Evolutionary conservation across 2,329 filamentous ascomycete species (phyloP), one percentile per base, ranked within the genome.

Genomic region (Apiospora arundinis): DNA sequence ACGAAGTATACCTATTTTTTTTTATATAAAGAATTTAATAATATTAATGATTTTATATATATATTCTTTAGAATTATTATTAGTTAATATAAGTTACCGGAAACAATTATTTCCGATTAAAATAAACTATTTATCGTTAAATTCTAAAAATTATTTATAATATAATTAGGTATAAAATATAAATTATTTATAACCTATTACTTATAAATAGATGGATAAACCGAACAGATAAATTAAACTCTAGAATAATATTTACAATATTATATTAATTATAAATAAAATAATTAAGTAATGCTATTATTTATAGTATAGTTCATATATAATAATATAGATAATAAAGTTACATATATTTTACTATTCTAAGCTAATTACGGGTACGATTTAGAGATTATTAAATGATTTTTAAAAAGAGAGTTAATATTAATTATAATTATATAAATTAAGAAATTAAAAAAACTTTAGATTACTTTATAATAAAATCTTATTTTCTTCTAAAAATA

Each of bases 231-330:
- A 48, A 72, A 70, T 65, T 52, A 73, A 32, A 67, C 48, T 23
- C 32, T 69, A 2, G 40, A 74, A 69, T 45, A 71, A 28, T 73
- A 74, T 14, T 40, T 73, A 69, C 18, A 32, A 52, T 65, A 28
- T n/a, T 70, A 70, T 67, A 48, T 73, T 70, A 68, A 68, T 44
- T 71, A 69, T 32, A 23, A 66, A 45, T 67, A 70, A 69, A 48
- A 70, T 45, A 72, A 69, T 46, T 74, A 66, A 45, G 14, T 70
- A n/a, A 44, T 49, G 67, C 49, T 72, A 69, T 48, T 72, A 71
- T 48, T 48, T 45, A 66, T 45, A 71, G n/a, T 52, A 68, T 67
- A 74, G 48, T 66, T 72, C 32, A 16, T n/a, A 11, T 72, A 72
- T 69, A 74, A 72, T 70, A 71, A 28, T 42, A 28, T 37, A 52